Conservation (phyloP, 768 basidiomycete genomes). For the Naganishia friedmannii region DNA sequence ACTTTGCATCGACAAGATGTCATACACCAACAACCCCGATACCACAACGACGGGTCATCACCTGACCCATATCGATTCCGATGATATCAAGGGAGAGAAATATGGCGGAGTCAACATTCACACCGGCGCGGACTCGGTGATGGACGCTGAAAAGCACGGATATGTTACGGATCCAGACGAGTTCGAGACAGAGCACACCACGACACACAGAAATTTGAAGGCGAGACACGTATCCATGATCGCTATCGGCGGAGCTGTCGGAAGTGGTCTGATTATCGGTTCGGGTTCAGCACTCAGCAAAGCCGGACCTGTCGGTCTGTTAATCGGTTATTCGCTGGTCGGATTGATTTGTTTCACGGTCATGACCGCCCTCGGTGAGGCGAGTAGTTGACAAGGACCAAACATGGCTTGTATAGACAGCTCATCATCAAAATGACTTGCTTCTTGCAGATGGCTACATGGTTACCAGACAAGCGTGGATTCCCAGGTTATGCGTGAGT, state of each 20-base stretch:
- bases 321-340: constrained; percentile 38
- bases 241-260: constrained; percentile 49
- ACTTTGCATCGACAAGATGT: not conserved
- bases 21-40: constrained; percentile 2
- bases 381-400: not conserved
- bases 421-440: no score
- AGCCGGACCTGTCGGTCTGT: constrained; percentile 44
- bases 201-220: constrained; percentile 13
- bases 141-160: constrained; percentile 10
- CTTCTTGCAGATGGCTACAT: constrained; percentile 39
- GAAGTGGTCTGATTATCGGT: constrained; percentile 49
- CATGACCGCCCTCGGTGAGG: constrained; percentile 9
- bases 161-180: constrained; percentile 5
- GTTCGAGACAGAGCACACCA: constrained; percentile 9
- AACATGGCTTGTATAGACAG: no score
- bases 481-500: constrained; percentile 45
- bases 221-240: constrained; percentile 48
- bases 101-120: constrained; percentile 21
- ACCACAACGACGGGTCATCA: not conserved
- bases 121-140: not conserved
- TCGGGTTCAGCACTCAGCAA: constrained; percentile 42
- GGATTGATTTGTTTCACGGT: constrained; percentile 40
- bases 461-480: constrained; percentile 45
- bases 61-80: constrained; percentile 10
- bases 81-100: constrained; percentile 18